phyloP scores from a whole-genome alignment of 768 basidiomycete species.

The Lentinula detonsa region DNA sequence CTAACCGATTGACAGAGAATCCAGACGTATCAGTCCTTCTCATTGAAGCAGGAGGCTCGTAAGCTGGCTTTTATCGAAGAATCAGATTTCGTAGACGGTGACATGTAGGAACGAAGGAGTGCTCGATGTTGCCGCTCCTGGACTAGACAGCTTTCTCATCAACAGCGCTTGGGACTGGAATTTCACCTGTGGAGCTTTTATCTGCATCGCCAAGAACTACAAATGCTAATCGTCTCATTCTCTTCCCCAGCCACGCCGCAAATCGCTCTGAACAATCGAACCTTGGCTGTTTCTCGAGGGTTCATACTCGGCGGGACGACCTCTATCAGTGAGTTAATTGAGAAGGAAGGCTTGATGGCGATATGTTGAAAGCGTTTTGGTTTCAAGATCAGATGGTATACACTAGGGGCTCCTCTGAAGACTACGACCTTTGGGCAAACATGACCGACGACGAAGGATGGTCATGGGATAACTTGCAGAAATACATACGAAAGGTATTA shows the following conservation, averaged over 20 bases:
- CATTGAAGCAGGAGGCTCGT: constrained; percentile 14
- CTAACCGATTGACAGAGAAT: constrained; percentile 8
- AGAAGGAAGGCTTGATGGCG: too few species aligned
- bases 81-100: constrained; percentile 10
- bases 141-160: background rate
- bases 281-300: constrained; percentile 19
- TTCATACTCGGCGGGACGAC: constrained; percentile 26
- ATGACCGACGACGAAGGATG: constrained; percentile 22
- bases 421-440: constrained; percentile 18
- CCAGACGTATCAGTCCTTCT: constrained; percentile 15
- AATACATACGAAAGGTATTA: constrained; percentile 19
- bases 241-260: constrained; percentile 14
- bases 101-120: constrained; percentile 8
- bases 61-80: constrained; percentile 7
- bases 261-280: constrained; percentile 14
- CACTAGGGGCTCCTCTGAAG: constrained; percentile 20
- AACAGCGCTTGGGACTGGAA: constrained; percentile 8
- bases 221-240: constrained; percentile 9
- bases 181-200: background rate
- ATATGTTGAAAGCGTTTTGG: too few species aligned
- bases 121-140: background rate
- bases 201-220: constrained; percentile 1
- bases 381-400: constrained; percentile 18
- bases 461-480: constrained; percentile 21
- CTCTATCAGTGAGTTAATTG: constrained; percentile 21